A percentile compares a stretch with the other conserved stretches of the same genome.
Evolutionary conservation across 2,329 filamentous ascomycete species (phyloP).

Genomic region (Ophiostoma populinum): DNA sequence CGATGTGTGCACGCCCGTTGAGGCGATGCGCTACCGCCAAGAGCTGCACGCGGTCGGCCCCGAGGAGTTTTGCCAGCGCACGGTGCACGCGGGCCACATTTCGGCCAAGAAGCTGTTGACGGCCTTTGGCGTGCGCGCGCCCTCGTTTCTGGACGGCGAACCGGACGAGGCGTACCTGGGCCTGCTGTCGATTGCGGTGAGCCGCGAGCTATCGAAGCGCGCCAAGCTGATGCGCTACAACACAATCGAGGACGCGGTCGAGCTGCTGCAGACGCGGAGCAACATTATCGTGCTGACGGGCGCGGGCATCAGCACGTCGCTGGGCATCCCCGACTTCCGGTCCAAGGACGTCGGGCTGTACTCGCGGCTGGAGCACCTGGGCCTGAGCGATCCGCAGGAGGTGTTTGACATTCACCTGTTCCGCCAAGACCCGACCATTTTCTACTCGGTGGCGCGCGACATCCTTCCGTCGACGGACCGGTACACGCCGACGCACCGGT

Average conservation of each 20-base stretch:
- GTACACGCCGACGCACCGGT: conserved; percentile 84
- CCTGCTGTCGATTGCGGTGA: conserved; percentile 60
- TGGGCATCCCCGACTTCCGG: conserved; percentile 93
- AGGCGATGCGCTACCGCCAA: conserved; percentile 50
- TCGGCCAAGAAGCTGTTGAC: conserved; percentile 71
- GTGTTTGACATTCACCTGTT: conserved; percentile 89
- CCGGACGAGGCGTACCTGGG: conserved; percentile 60
- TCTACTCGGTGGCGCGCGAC: conserved; percentile 82
- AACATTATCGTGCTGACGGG: conserved; percentile 93
- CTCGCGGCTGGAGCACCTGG: conserved; percentile 63
- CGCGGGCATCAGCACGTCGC: conserved; percentile 87
- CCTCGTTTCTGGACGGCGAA: conserved; percentile 52
- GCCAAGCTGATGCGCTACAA: conserved; percentile 68
- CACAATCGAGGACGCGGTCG: conserved; percentile 71
- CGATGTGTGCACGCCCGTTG: conserved; percentile 46
- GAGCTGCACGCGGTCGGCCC: conserved; percentile 63
- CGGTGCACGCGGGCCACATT: conserved; percentile 49
- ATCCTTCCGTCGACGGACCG: conserved; percentile 67
- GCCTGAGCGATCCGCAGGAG: conserved; percentile 72
- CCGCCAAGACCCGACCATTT: conserved; percentile 64
- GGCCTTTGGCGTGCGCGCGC: conserved; percentile 65
- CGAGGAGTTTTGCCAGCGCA: conserved; percentile 56
- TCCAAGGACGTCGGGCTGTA: conserved; percentile 89
- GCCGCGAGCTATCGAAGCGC: conserved; percentile 64
- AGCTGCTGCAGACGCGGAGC: conserved; percentile 51